These are phyloP conservation scores for Globisporangium acanthophoron DNA, from an alignment of 352 stramenopile genomes.

Conservation along the genomic window DNA sequence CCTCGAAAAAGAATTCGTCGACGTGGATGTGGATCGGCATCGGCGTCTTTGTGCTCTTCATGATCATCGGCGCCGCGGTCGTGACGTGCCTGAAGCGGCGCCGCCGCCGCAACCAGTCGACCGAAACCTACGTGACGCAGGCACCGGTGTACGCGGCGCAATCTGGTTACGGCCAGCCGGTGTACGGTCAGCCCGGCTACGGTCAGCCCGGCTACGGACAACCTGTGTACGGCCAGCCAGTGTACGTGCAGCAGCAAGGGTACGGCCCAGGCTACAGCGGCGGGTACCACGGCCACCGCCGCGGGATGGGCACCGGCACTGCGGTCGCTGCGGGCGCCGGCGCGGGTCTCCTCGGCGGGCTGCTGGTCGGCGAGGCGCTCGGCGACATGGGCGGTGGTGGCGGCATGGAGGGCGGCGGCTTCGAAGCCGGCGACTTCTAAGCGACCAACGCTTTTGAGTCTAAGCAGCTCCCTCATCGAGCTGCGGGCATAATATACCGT, in stretches of 20 bases:
- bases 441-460: not conserved
- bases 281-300: constrained; percentile 13
- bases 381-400: constrained; percentile 26
- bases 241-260: constrained; percentile 16
- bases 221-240: constrained; percentile 16
- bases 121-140: constrained; percentile 7
- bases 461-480: not conserved
- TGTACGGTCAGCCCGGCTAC: constrained; percentile 16
- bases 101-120: constrained; percentile 14
- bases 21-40: constrained; percentile 21
- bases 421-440: constrained; percentile 18
- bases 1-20: constrained; percentile 12
- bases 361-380: constrained; percentile 32
- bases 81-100: constrained; percentile 32
- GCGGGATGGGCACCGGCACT: constrained; percentile 29
- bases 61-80: constrained; percentile 23
- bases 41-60: constrained; percentile 21
- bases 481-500: not conserved
- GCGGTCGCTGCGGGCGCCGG: constrained; percentile 32
- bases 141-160: constrained; percentile 6
- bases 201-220: constrained; percentile 14
- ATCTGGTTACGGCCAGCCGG: constrained; percentile 21
- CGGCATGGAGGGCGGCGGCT: constrained; percentile 10
- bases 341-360: constrained; percentile 29
- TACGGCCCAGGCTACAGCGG: constrained; percentile 16